A percentile compares a stretch with the other conserved stretches of the same genome.
Evolutionary conservation across 2,329 filamentous ascomycete genomes (phyloP).

Genomic region (Mariannaea sp.): DNA sequence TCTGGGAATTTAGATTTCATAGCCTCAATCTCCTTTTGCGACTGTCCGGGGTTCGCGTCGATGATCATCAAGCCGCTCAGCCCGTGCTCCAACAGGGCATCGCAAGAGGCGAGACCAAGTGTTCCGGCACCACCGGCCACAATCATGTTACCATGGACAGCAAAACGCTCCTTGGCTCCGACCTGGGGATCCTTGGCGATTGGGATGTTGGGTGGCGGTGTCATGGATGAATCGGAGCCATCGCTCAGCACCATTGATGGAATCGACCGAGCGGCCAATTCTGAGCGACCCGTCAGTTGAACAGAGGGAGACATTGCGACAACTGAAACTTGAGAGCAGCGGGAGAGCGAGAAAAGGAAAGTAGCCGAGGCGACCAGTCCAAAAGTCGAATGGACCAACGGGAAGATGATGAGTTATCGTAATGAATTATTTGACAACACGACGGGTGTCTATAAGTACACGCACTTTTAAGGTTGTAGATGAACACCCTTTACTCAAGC

Average conservation of each 20-base stretch:
- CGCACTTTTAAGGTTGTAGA: neutral
- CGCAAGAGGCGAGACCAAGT: conserved; percentile 48
- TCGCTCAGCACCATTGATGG: conserved; percentile 17
- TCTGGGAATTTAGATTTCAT: conserved; percentile 21
- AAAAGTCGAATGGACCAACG: neutral
- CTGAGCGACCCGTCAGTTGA: conserved; percentile 7
- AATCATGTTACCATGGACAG: conserved; percentile 34
- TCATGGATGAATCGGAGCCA: conserved; percentile 17
- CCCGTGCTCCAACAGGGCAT: conserved; percentile 71
- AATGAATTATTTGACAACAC: neutral
- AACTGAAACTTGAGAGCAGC: too few species aligned
- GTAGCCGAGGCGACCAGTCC: too few species aligned
- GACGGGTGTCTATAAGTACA: neutral
- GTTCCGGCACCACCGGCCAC: conserved; percentile 62
- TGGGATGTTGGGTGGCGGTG: conserved; percentile 1
- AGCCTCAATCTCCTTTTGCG: conserved; percentile 33
- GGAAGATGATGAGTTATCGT: neutral
- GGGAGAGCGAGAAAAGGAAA: neutral
- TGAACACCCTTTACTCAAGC: too few species aligned
- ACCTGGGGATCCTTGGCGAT: neutral
- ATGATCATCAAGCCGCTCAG: conserved; percentile 62
- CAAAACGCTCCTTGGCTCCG: conserved; percentile 15
- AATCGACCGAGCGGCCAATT: conserved; percentile 7
- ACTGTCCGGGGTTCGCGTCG: conserved; percentile 57
- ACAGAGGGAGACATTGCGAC: conserved; percentile 11